Evolutionary conservation across 768 basidiomycete species (phyloP), one percentile per base, ranked within the genome.

Genomic region (Terana coerulea): DNA sequence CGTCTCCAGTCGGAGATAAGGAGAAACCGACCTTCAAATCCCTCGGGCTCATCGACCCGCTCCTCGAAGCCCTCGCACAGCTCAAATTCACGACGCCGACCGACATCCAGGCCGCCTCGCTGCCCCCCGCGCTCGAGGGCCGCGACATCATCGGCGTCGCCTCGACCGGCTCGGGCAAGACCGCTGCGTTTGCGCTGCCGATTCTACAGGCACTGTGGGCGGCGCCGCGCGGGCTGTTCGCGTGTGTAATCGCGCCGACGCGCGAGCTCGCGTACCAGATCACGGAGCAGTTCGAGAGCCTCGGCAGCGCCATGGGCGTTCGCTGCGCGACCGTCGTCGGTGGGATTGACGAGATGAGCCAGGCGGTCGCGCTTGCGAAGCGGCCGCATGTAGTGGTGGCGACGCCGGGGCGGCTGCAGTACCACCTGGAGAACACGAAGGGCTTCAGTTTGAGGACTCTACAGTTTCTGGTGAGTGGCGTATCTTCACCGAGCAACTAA

Each of bases 71-170:
- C 4, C 81, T 98, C 39, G 77, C 83, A 37, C 83, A 86, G 51
- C 72, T 98, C 35, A 83, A 83, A 42, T 98, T 81, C 78, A 93
- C 79, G 55, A 74, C 76, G 36, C 95, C 97, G 0, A 95, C 95
- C 7, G 86, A 89, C 49, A 99, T 99, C 60, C 97, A 99, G 68
- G 71, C 74, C 2, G 83, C 92, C 62, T 78, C 78, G 30, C 78
- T 99, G 42, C 97, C 97, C 0, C 81, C 83, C 71, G 95, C 95
- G 17, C 71, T 99, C 5, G 76, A 89, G 66, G 95, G 94, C 0
- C 83, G 87, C 62, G 97, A 99, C 72, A 91, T 99, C 59, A 98
- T 99, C 52, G 97, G 97, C 17, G 88, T 99, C n/a, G 97, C 97
- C 28, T 86, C 91, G 58, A 99, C 97, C 9, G 97, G 97, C 26